Base-by-base conservation (phyloP, 2,329 filamentous ascomycete genomes). In the Coniochaeta sp. region DNA sequence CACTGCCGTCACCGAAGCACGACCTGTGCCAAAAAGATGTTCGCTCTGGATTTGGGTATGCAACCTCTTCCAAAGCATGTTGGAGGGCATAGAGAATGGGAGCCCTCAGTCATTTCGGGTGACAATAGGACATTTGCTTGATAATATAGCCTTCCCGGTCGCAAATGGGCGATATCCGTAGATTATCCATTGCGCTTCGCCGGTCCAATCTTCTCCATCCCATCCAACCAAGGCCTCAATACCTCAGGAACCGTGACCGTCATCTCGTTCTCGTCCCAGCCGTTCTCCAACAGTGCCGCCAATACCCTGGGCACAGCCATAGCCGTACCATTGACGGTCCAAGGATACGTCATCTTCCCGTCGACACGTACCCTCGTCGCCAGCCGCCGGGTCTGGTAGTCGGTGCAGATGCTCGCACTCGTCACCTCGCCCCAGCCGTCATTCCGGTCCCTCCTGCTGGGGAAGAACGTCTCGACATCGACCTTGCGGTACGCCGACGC, bases 381-480 rank as follows among this genome's bases (percentile, higher is more conserved):
- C 31, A 99, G 74, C 14, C 94, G 79, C 26, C 94, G 79, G 24
- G 81, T 87, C 73, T 99, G 94, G 70, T 97, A 99, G 68, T 99
- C 94, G 1, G 89, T 94, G 70, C 94, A 99, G 60, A 92, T 85
- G 56, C 89, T 95, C 0, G 90, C 85, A 40, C 87, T 92, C 0
- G 91, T 95, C 50, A 99, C 85, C 70, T 99, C 94, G 46, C 94
- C 94, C 87, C 91, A 99, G 27, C 89, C 91, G 10, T 80, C 75
- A 58, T 85, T 78, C 51, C 75, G 78, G 24, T 76, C 74, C 49
- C 72, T 75, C 4, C 92, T 81, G 35, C 88, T 91, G 0, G 94
- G 94, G 72, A 99, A 97, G 69, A 86, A 91, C 3, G 89, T 90
- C 66, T 99, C 94, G 51, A 99, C 95, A 66, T 99, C 94, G 57